Conservation (phyloP, 148 eudicot genomes). For the Tetragonia tetragonoides region DNA sequence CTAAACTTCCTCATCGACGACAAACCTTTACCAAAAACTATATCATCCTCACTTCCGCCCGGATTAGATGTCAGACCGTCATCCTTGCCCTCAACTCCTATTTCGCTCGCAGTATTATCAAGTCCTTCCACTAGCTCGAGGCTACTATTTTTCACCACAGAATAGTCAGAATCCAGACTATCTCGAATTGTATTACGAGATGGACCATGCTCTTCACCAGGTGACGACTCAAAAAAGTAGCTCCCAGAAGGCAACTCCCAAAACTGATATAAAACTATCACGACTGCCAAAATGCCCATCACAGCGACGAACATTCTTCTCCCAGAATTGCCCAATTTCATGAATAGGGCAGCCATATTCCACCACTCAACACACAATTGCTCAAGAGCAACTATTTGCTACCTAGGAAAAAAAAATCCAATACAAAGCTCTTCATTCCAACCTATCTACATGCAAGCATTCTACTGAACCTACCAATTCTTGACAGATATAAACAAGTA, state of each 20-base stretch:
- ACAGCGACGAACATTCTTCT: conserved; percentile 32
- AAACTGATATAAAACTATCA: conserved; percentile 38
- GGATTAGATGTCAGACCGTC: background rate
- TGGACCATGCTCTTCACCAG: background rate
- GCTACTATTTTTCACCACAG: background rate
- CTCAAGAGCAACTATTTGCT: background rate
- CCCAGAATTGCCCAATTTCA: conserved; percentile 9
- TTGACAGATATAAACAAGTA: background rate
- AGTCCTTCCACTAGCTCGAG: conserved; percentile 15
- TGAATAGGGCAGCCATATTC: conserved; percentile 18
- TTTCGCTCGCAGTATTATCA: conserved; percentile 6
- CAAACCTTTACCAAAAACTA: conserved; percentile 14
- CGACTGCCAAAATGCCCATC: conserved; percentile 28
- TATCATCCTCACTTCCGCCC: conserved; percentile 11
- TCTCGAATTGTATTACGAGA: background rate
- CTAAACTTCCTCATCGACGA: conserved; percentile 9
- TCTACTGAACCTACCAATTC: background rate
- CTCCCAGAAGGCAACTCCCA: conserved; percentile 28
- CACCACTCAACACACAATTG: background rate
- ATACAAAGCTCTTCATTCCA: background rate
- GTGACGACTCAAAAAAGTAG: conserved; percentile 12
- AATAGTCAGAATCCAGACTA: background rate
- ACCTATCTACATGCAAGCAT: background rate
- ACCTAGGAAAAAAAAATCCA: background rate
- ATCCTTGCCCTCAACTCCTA: background rate